phyloP scores from a whole-genome alignment of 2,329 filamentous ascomycete genomes.

The Aureobasidium musti region DNA sequence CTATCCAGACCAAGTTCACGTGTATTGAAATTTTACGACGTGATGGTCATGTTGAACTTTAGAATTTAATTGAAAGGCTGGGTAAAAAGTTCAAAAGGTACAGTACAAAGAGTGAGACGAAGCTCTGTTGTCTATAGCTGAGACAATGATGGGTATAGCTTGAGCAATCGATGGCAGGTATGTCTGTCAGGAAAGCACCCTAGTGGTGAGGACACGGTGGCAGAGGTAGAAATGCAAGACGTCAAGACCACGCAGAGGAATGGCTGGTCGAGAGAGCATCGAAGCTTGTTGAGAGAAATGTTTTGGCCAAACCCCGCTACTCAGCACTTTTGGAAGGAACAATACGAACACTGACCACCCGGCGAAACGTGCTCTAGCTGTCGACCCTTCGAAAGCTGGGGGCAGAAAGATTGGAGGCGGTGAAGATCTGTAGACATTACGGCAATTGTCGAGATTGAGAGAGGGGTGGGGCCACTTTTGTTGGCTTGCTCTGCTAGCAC shows the following conservation, averaged over 20 bases:
- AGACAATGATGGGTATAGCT: neutral
- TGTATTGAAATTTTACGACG: neutral
- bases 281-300: slow-evolving; percentile 15
- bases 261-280: slow-evolving; percentile 9
- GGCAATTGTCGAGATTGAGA: slow-evolving; percentile 21
- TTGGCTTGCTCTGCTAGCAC: slow-evolving; percentile 5
- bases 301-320: neutral
- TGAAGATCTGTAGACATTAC: slow-evolving; percentile 6
- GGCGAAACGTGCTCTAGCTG: neutral
- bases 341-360: neutral
- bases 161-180: neutral
- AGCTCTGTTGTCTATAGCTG: neutral
- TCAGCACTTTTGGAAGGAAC: slow-evolving; percentile 5
- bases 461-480: slow-evolving; percentile 28
- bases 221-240: slow-evolving; percentile 7
- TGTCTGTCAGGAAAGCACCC: neutral
- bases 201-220: slow-evolving; percentile 13
- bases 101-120: no score
- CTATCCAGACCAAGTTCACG: neutral
- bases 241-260: slow-evolving; percentile 22
- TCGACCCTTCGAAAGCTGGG: neutral
- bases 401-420: slow-evolving; percentile 17
- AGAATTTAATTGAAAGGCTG: neutral
- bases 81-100: neutral
- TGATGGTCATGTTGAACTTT: neutral